Evolutionary conservation across 2,329 filamentous ascomycete genomes (phyloP).

Genomic region (Colletotrichum sp.): DNA sequence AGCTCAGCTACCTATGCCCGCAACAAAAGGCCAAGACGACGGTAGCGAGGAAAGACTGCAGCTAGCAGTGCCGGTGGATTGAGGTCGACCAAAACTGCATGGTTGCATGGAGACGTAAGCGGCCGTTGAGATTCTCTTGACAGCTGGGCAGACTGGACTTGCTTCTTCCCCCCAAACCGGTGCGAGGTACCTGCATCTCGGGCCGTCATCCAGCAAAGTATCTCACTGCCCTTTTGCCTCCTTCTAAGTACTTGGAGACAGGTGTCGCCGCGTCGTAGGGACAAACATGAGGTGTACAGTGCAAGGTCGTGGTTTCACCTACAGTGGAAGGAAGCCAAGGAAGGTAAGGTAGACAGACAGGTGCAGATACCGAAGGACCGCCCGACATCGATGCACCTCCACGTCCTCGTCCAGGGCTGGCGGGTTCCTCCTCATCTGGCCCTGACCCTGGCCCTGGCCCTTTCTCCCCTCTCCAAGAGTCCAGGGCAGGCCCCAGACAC

Average conservation of each 20-base stretch:
- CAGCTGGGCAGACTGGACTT: background rate
- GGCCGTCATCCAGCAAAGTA: background rate
- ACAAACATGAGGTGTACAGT: background rate
- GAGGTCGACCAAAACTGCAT: background rate
- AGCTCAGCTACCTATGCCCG: background rate
- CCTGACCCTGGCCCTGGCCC: background rate
- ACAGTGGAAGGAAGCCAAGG: background rate
- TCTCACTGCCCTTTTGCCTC: background rate
- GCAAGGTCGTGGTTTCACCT: background rate
- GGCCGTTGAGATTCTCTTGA: background rate
- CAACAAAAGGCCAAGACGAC: background rate
- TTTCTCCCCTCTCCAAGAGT: background rate
- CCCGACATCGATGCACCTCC: background rate
- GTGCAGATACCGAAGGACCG: background rate
- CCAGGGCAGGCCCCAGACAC: background rate
- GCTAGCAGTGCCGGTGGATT: background rate
- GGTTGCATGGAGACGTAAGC: background rate
- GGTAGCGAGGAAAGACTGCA: background rate
- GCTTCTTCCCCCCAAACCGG: background rate
- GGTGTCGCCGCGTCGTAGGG: background rate
- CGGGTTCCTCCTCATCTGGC: background rate
- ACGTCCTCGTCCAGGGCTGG: background rate
- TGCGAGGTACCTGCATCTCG: constrained; percentile 2
- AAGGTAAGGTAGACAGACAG: background rate
- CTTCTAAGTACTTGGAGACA: background rate